A percentile compares a stretch with the other conserved stretches of the same genome.
Conservation (phyloP, 2,329 filamentous ascomycete genomes). For the Diaporthe batatas region DNA sequence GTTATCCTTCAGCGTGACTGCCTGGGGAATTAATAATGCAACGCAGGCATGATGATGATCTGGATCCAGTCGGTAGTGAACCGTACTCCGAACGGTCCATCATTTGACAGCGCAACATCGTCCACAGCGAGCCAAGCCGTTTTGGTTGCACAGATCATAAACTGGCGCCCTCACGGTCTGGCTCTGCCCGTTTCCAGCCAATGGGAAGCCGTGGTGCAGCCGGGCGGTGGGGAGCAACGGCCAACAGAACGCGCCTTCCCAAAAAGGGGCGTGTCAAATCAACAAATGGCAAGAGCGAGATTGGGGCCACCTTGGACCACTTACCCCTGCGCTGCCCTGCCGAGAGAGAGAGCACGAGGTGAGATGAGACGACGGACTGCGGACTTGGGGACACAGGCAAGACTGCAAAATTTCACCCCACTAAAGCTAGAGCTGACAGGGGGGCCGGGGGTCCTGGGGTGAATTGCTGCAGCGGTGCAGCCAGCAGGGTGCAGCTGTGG, state of each 20-base stretch:
- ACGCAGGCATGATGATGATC: conserved; percentile 4
- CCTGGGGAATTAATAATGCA: conserved; percentile 33
- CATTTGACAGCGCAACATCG: conserved; percentile 32
- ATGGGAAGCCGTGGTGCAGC: conserved; percentile 22
- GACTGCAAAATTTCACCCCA: conserved; percentile 32
- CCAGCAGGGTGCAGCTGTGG: not conserved
- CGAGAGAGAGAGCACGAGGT: not conserved
- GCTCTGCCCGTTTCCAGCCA: conserved; percentile 9
- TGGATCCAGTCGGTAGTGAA: conserved; percentile 24
- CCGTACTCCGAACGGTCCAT: conserved; percentile 25
- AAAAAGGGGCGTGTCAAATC: conserved; percentile 40
- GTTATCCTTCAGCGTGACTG: conserved; percentile 23
- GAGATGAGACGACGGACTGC: conserved; percentile 21
- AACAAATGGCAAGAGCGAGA: conserved; percentile 35
- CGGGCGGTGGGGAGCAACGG: conserved; percentile 31
- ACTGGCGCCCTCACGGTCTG: conserved; percentile 5
- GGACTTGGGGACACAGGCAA: conserved; percentile 17
- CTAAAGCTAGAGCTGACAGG: conserved; percentile 15
- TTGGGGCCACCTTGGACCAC: conserved; percentile 23
- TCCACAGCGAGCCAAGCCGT: conserved; percentile 19
- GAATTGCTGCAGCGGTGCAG: conserved; percentile 3
- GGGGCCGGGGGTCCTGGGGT: not conserved
- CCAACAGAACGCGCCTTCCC: conserved; percentile 35
- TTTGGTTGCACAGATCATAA: conserved; percentile 12
- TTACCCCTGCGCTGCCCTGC: conserved; percentile 22